Conservation (phyloP, 2,329 filamentous ascomycete species). For the Aspergillus oerlinghausenensis region DNA sequence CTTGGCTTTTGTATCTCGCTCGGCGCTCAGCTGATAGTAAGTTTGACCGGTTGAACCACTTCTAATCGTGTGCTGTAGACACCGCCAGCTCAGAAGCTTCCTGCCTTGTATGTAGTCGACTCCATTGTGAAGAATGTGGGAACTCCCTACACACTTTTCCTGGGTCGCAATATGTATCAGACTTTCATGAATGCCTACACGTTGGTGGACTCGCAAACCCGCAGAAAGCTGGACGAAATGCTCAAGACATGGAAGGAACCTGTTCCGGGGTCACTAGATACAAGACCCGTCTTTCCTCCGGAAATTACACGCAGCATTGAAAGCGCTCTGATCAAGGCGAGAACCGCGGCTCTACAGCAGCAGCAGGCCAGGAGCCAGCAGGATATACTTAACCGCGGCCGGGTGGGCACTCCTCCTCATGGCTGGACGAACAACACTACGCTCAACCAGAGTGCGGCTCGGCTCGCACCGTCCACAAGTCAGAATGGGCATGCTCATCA, state of each 20-base stretch:
- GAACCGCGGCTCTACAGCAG: constrained; percentile 50
- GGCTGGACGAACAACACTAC: constrained; percentile 71
- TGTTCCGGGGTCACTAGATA: constrained; percentile 86
- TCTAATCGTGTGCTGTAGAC: constrained; percentile 57
- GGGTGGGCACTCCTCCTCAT: constrained; percentile 47
- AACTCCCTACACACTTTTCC: constrained; percentile 92
- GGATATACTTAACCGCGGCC: constrained; percentile 51
- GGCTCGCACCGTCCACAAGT: constrained; percentile 32
- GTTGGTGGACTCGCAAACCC: constrained; percentile 74
- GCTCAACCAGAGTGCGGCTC: constrained; percentile 54
- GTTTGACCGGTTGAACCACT: constrained; percentile 21
- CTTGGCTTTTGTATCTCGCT: constrained; percentile 9
- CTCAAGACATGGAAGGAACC: constrained; percentile 97
- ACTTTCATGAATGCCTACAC: constrained; percentile 98
- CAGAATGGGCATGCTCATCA: constrained; percentile 20
- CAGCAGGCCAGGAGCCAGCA: constrained; percentile 51
- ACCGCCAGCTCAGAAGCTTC: constrained; percentile 81
- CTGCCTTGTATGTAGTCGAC: constrained; percentile 95
- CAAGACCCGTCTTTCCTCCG: constrained; percentile 82
- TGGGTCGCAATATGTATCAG: constrained; percentile 83
- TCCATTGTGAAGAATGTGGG: constrained; percentile 98
- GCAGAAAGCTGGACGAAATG: constrained; percentile 94
- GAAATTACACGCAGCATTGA: constrained; percentile 90
- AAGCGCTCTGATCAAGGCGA: constrained; percentile 83
- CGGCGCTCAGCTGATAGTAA: constrained; percentile 15